Conservation (phyloP, 768 basidiomycete genomes). For the Daedaleopsis sinensis region DNA sequence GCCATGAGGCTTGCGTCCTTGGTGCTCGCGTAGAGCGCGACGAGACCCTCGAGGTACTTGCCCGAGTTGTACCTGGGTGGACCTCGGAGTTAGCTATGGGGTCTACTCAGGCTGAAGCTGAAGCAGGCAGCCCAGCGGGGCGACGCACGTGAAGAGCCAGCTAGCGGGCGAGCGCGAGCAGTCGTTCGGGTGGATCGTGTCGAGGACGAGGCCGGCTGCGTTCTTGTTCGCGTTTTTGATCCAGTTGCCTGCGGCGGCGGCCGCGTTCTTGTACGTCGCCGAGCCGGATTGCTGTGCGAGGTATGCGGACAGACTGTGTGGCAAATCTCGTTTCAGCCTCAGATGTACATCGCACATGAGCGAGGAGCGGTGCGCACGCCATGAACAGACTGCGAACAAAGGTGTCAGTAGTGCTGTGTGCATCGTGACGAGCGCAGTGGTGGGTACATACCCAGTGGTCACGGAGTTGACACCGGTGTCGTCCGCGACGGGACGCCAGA, state of each 20-base stretch:
- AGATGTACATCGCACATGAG: too few species aligned
- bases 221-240: constrained; percentile 50
- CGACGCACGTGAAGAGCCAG: constrained; percentile 34
- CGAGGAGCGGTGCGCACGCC: too few species aligned
- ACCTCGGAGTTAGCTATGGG: background rate
- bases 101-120: too few species aligned
- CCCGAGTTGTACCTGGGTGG: constrained; percentile 57
- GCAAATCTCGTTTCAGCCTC: background rate
- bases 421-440: background rate
- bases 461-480: constrained; percentile 52
- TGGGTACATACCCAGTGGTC: constrained; percentile 47
- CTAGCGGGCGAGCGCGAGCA: constrained; percentile 48
- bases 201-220: constrained; percentile 44
- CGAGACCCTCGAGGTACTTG: constrained; percentile 55
- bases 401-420: background rate
- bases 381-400: too few species aligned
- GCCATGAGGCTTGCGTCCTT: constrained; percentile 44
- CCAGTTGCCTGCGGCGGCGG: constrained; percentile 51
- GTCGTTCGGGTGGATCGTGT: constrained; percentile 49
- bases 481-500: constrained; percentile 50
- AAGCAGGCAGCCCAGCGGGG: background rate
- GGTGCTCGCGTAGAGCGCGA: constrained; percentile 46
- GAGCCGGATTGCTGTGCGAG: constrained; percentile 50
- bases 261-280: constrained; percentile 47
- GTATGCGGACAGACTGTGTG: constrained; percentile 48